Evolutionary conservation across 345 rosid genomes (phyloP), one percentile per base, ranked within the genome.

Genomic region (Corchorus olitorius): DNA sequence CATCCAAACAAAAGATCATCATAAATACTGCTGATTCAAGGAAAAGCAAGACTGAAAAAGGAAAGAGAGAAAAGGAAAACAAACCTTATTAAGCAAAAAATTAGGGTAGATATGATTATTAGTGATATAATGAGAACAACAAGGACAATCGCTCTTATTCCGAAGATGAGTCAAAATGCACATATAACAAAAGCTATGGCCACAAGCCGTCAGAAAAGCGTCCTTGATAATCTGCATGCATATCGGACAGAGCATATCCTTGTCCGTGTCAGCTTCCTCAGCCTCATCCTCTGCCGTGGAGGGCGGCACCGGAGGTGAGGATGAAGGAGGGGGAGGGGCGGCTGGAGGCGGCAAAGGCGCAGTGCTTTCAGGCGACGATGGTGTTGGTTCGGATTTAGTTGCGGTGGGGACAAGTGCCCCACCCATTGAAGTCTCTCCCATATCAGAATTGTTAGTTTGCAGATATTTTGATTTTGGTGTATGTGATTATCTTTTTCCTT

Each of bases 151-250:
- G 33, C 69, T 85, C 82, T 78, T 88, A 72, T 86, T 82, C 1
- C 76, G 84, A n/a, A 86, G 84, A 65, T 88, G 91, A 34, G 87
- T 84, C 56, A 78, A 49, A 68, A 88, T 86, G 74, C 86, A 89
- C 82, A 76, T 85, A 71, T 84, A 86, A 35, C 89, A 80, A 78
- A 88, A 89, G 74, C 88, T 84, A 72, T 86, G 90, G 15, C 91
- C 93, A 48, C 93, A 79, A 17, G 86, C 87, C 6, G 93, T 85
- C 13, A 77, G 75, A 70, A 86, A 88, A 33, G 89, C 90, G 60
- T 88, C 91, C 70, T 74, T 83, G 39, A 87, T 84, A 10, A 88
- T 71, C 81, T 88, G 83, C 90, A 86, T 84, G 82, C 93, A 89
- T 61, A 88, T 89, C 71, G 91, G 91, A 76, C 93, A 88, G 20